A percentile compares a stretch with the other conserved stretches of the same genome.
phyloP scores from a whole-genome alignment of 2,329 filamentous ascomycete genomes.

The Cordyceps farinosa region DNA sequence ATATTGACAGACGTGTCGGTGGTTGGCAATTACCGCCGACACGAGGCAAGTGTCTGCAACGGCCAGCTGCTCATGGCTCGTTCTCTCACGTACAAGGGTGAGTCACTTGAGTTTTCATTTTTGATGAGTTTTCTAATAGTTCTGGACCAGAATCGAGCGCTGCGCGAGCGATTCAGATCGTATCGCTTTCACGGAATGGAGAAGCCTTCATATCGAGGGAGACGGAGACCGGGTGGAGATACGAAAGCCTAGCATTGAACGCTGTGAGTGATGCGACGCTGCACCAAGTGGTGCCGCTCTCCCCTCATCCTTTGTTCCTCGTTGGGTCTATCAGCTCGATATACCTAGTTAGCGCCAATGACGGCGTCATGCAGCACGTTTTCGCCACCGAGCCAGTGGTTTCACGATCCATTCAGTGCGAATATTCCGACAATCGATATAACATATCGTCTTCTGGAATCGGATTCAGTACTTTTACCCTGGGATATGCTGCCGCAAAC shows the following conservation, averaged over 20 bases:
- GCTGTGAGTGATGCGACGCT: conserved; percentile 45
- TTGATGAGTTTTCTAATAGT: not conserved
- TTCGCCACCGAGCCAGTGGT: conserved; percentile 58
- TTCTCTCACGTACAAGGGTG: conserved; percentile 40
- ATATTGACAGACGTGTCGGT: conserved; percentile 48
- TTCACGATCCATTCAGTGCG: conserved; percentile 56
- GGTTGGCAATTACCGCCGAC: conserved; percentile 40
- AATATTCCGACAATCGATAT: conserved; percentile 43
- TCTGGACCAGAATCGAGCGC: conserved; percentile 18
- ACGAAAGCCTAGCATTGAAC: conserved; percentile 40
- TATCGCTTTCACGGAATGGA: conserved; percentile 49
- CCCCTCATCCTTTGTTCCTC: conserved; percentile 57
- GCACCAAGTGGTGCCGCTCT: conserved; percentile 56
- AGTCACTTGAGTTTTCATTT: too few relatives aligned
- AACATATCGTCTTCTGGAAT: conserved; percentile 17
- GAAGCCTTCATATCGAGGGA: conserved; percentile 45
- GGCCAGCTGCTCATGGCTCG: conserved; percentile 50
- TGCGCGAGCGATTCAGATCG: conserved; percentile 30
- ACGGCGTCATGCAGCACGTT: conserved; percentile 51
- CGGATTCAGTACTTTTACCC: conserved; percentile 59
- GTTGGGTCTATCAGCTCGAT: conserved; percentile 56
- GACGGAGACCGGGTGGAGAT: conserved; percentile 46
- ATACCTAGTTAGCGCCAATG: conserved; percentile 51
- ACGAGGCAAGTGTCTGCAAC: conserved; percentile 46
- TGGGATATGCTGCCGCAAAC: conserved; percentile 59